phyloP scores from a whole-genome alignment of 2,329 filamentous ascomycete species.

The Colletotrichum plurivorum region DNA sequence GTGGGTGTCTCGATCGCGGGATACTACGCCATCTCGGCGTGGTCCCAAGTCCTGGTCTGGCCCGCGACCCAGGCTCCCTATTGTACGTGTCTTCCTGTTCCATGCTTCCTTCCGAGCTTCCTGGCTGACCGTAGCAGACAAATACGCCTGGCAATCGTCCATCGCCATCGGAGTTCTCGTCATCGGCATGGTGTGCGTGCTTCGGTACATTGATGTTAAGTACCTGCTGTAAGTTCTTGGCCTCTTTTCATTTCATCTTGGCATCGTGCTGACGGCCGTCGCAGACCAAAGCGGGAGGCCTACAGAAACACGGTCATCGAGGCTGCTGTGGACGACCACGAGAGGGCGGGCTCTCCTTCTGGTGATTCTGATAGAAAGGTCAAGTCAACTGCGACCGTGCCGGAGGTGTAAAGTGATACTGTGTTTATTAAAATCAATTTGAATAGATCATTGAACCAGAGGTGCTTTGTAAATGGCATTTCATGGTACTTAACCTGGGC shows the following conservation, averaged over 20 bases:
- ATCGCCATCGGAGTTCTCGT: constrained; percentile 60
- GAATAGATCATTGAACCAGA: too few relatives aligned
- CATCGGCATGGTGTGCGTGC: constrained; percentile 58
- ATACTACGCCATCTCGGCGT: constrained; percentile 65
- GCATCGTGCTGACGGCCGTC: background rate
- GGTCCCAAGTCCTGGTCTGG: constrained; percentile 67
- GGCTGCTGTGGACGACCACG: background rate
- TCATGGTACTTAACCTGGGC: too few relatives aligned
- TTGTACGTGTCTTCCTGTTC: constrained; percentile 49
- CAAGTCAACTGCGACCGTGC: constrained; percentile 22
- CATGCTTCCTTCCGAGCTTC: background rate
- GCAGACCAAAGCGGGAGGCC: constrained; percentile 23
- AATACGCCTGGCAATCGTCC: constrained; percentile 63
- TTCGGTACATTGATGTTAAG: constrained; percentile 60
- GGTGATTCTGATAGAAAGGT: constrained; percentile 18
- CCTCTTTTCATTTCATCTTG: too few relatives aligned
- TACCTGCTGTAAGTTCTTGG: constrained; percentile 47
- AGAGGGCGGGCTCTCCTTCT: constrained; percentile 1
- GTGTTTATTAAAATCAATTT: too few relatives aligned
- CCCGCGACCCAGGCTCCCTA: constrained; percentile 65
- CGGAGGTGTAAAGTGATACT: constrained; percentile 5
- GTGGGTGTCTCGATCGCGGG: constrained; percentile 64
- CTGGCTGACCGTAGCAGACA: constrained; percentile 47
- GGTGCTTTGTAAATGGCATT: too few relatives aligned
- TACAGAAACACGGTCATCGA: constrained; percentile 23